These are phyloP conservation scores for Calvatia gigantea DNA, from an alignment of 768 basidiomycete species.

Conservation along the genomic window DNA sequence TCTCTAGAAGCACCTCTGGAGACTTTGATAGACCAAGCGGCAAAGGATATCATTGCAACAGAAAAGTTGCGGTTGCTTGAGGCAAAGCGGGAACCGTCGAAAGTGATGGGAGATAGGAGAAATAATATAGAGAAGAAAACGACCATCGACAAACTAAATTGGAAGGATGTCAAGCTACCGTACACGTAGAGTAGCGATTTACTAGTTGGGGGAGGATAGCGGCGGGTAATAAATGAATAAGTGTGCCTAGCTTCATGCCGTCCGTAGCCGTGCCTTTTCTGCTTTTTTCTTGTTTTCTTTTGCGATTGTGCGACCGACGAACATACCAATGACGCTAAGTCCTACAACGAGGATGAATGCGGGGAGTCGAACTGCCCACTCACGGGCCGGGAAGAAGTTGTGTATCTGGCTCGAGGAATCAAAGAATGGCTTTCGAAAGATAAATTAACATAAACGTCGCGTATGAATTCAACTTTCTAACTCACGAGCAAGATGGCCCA, in stretches of 20 bases:
- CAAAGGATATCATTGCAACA: slow-evolving; percentile 61
- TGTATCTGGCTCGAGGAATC: slow-evolving; percentile 72
- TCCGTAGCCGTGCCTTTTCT: slow-evolving; percentile 56
- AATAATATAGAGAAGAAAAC: slow-evolving; percentile 12
- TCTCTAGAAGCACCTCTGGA: slow-evolving; percentile 41
- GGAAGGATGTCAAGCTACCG: slow-evolving; percentile 7
- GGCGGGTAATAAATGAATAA: slow-evolving; percentile 5
- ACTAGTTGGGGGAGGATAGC: slow-evolving; percentile 12
- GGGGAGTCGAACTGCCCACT: slow-evolving; percentile 91
- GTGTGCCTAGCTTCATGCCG: slow-evolving; percentile 39
- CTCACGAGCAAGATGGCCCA: slow-evolving; percentile 89
- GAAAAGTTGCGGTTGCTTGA: slow-evolving; percentile 65
- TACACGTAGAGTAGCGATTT: slow-evolving; percentile 3
- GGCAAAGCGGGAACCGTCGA: slow-evolving; percentile 22
- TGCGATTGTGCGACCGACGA: slow-evolving; percentile 73
- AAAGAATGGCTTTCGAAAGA: slow-evolving; percentile 67
- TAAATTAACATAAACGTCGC: slow-evolving; percentile 10
- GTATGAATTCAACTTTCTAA: slow-evolving; percentile 4
- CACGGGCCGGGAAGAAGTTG: slow-evolving; percentile 76
- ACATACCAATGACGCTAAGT: slow-evolving; percentile 72
- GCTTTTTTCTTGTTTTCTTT: slow-evolving; percentile 72
- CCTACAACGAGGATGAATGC: slow-evolving; percentile 80
- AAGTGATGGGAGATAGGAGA: slow-evolving; percentile 1
- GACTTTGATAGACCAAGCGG: slow-evolving; percentile 52
- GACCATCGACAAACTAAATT: slow-evolving; percentile 1